Evolutionary conservation across 225 moss, liverwort and hornwort species (phyloP).

Genomic region (Anthoceros angustus): DNA sequence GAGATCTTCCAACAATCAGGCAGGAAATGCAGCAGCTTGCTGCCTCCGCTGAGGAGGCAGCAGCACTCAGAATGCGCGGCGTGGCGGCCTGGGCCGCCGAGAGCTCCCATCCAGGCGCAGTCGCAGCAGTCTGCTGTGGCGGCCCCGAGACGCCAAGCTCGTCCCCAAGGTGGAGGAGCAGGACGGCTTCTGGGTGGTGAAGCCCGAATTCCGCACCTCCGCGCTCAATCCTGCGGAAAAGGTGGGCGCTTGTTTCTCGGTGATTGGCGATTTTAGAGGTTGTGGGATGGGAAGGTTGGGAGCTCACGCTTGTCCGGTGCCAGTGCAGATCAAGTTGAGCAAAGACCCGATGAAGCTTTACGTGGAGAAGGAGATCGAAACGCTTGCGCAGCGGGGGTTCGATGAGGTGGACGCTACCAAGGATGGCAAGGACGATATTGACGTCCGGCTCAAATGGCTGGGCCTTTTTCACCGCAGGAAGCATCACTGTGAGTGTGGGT

Average conservation of each 20-base stretch:
- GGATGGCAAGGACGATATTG: constrained; percentile 56
- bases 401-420: constrained; percentile 53
- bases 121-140: not conserved
- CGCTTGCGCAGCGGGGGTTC: constrained; percentile 43
- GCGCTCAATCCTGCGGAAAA: constrained; percentile 62
- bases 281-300: not conserved
- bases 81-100: no score
- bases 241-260: constrained; percentile 4
- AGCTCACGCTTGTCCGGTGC: no score
- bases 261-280: no score
- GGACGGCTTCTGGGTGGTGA: constrained; percentile 60
- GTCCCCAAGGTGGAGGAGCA: constrained; percentile 47
- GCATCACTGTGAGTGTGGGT: constrained; percentile 39
- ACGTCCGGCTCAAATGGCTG: constrained; percentile 65
- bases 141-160: constrained; percentile 3
- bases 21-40: no score
- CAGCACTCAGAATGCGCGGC: no score
- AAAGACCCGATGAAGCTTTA: constrained; percentile 81
- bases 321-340: constrained; percentile 41
- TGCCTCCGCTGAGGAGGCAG: no score
- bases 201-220: constrained; percentile 28
- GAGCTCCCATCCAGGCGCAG: no score
- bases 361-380: constrained; percentile 41
- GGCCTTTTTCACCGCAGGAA: constrained; percentile 89
- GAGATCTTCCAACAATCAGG: no score